Evolutionary conservation across 768 basidiomycete genomes (phyloP), one percentile per base, ranked within the genome.

Genomic region (Russula virescens): DNA sequence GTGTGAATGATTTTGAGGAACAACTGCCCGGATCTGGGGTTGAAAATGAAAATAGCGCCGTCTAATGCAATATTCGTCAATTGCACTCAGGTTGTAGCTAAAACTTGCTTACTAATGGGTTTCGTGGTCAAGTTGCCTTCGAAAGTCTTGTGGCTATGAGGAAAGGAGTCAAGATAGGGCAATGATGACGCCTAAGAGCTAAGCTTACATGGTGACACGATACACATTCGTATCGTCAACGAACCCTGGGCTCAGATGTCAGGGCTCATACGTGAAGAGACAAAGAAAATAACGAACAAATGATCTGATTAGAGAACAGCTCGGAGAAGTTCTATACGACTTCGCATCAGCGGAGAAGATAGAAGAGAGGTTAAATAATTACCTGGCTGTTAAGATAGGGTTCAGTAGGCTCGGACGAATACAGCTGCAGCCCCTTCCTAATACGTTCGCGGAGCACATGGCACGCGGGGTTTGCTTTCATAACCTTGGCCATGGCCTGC

Each of bases 191-290:
- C n/a, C 19, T 53, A 34, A 45, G 19, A 28, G 50, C 34, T 49
- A 49, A 21, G 72, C 81, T 63, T 71, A 85, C 83, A 96, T 96
- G 18, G 94, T 96, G 55, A 97, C 94, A 61, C 97, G 94, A 75
- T 99, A 99, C n/a, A 99, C 97, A 69, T 98, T 98, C 46, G 97
- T 98, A 73, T 99, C 97, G 70, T 99, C 97, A 66, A 99, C 95
- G 71, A 98, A 98, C 96, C 92, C 87, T 85, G 66, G 50, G 53
- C n/a, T 25, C 31, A 45, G 71, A 63, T 14, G 19, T 57, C 42
- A 61, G 40, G 26, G 14, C 34, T 14, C 2, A 55, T 43, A 45
- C 48, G 46, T 48, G 16, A 11, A 42, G 14, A 50, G 18, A 55
- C 48, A 11, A 11, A 50, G 63, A 52, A 56, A 35, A 31, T 18